Evolutionary conservation across 441 rosid species (phyloP), one percentile per base, ranked within the genome.

Genomic region (Syzygium malaccense): DNA sequence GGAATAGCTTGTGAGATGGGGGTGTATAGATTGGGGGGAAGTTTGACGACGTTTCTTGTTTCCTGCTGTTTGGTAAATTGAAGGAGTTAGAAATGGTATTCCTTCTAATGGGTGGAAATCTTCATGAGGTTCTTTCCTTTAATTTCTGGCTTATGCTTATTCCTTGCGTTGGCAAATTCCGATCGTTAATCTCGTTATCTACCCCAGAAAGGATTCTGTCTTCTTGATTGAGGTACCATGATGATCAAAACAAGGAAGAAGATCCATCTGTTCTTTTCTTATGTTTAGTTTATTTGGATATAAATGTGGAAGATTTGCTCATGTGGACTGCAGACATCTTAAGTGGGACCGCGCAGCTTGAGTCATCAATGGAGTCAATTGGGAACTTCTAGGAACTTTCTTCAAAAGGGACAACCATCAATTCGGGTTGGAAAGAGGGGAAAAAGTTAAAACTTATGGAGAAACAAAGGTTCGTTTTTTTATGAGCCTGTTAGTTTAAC

Each of bases 81-180:
- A 25, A 23, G 85, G 28, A 33, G 33, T 60, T 48, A 48, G 56
- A 54, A 68, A 30, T 68, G 85, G 66, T 4, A 87, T 87, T 5
- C 25, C 75, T 87, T 87, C 45, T 45, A 9, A 57, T 56, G 89
- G 62, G 48, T 85, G 86, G 86, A 55, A 75, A 26, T 75, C 45
- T 41, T 86, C 17, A 49, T 55, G n/a, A 87, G 62, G 88, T 78
- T 87, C 88, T 41, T 87, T 87, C 17, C 89, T 87, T 56, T 71
- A 54, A 87, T 25, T 45, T 28, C 68, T 78, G 56, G 33, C 23
- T 56, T 87, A 37, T 71, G 83, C 83, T 71, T 60, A 75, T 87
- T 56, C 89, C 89, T 87, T 87, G 71, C 56, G 66, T 87, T 15
- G 55, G 33, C 28, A 62, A 57, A 58, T 51, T 86, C 18, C 17